Evolutionary conservation across 108 stramenopile species (phyloP), one percentile per base, ranked within the genome.

Genomic region (Parietichytrium sp.): DNA sequence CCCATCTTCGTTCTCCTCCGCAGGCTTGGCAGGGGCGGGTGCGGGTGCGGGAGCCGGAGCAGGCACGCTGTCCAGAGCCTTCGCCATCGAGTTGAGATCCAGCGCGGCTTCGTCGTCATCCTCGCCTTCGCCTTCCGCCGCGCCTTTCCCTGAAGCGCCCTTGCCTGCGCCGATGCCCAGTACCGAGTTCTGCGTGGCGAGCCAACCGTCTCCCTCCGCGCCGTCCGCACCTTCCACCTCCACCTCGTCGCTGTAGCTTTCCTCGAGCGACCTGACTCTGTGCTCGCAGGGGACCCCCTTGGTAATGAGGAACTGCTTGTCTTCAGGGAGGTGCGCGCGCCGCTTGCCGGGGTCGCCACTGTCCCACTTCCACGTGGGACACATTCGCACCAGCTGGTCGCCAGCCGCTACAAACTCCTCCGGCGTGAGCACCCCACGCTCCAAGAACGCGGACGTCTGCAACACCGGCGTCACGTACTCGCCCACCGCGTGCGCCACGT

Each of bases 361-460:
- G 81, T 93, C 93, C 95, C 81, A 97, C 12, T 83, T 81, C 97
- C 97, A 98, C n/a, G 95, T 93, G 23, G 97, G 97, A 82, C 95
- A 96, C 48, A 87, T 87, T 83, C 87, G 92, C 38, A 96, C 94
- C 8, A 98, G 85, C 83, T 95, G 93, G 82, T 98, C 97, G 6
- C 97, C 95, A 20, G 95, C 95, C 16, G 52, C 52, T 30, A 96
- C 91, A 83, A 95, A 95, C 84, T 98, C 97, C 81, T 95, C 93
- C 29, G 97, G 97, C 23, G 97, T 98, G 54, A 98, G 84, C 10
- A 96, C 94, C 7, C 97, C 97, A 51, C 92, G 90, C 61, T 92
- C 90, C 26, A 94, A 79, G 85, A 98, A 96, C 72, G 92, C 93
- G 25, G 92, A 92, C 51, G 87, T 83, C 81, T 92, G 92, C 51